Percentiles rank a stretch among this genome's conserved stretches.
Conservation (phyloP, 1,284 basidiomycete species). For the Pterula multifida region DNA sequence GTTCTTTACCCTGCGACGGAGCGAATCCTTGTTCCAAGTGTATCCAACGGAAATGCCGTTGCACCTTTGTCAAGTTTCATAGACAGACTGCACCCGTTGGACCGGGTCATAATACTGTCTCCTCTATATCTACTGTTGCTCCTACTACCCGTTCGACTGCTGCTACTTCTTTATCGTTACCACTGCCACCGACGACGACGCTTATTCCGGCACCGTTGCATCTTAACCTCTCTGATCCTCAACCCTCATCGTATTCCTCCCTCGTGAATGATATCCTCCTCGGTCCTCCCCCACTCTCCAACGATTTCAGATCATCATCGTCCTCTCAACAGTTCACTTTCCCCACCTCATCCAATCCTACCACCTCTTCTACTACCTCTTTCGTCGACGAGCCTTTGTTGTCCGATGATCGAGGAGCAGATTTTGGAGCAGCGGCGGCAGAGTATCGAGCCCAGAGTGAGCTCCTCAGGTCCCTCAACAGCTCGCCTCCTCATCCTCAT, state of each 20-base stretch:
- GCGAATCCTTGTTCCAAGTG: slow-evolving; percentile 80
- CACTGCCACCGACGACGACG: background rate
- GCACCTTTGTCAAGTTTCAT: slow-evolving; percentile 79
- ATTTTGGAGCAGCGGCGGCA: slow-evolving; percentile 30
- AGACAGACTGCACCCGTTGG: slow-evolving; percentile 69
- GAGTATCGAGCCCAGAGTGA: slow-evolving; percentile 40
- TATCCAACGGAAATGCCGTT: slow-evolving; percentile 57
- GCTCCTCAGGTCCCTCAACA: slow-evolving; percentile 18
- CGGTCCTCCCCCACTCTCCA: slow-evolving; percentile 17
- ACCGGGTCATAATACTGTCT: slow-evolving; percentile 41
- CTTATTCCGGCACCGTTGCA: background rate
- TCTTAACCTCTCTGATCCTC: slow-evolving; percentile 3
- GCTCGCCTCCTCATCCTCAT: slow-evolving; percentile 8
- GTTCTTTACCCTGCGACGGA: slow-evolving; percentile 71
- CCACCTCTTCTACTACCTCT: slow-evolving; percentile 7
- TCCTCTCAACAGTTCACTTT: slow-evolving; percentile 19
- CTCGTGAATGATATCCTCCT: slow-evolving; percentile 26
- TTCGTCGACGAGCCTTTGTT: slow-evolving; percentile 13
- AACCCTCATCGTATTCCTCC: slow-evolving; percentile 10
- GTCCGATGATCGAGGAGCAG: slow-evolving; percentile 16
- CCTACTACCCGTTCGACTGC: background rate
- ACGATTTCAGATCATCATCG: slow-evolving; percentile 18
- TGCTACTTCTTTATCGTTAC: slow-evolving; percentile 4
- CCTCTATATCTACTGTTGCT: slow-evolving; percentile 1
- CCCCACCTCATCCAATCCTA: slow-evolving; percentile 23